phyloP scores from a whole-genome alignment of 805 yeast species.

The Blastobotrys robertii region DNA sequence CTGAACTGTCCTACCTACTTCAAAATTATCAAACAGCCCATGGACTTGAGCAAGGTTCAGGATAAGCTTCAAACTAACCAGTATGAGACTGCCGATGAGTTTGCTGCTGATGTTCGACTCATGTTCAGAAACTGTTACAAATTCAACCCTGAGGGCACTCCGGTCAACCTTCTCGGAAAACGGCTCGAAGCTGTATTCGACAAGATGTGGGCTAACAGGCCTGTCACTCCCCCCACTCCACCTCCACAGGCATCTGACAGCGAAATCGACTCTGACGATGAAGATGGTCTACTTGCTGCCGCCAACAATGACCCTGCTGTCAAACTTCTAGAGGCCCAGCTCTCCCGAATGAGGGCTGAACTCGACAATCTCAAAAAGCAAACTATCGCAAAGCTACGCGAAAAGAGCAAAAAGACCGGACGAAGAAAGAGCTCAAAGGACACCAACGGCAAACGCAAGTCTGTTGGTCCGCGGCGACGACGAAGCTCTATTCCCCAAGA shows the following conservation, averaged over 20 bases:
- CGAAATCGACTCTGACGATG: conserved; percentile 31
- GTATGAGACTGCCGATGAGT: conserved; percentile 81
- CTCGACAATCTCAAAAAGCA: conserved; percentile 69
- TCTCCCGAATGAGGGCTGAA: conserved; percentile 77
- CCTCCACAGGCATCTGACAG: conserved; percentile 34
- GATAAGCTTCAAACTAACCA: conserved; percentile 75
- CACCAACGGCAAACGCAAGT: conserved; percentile 10
- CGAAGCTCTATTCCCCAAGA: conserved; percentile 14
- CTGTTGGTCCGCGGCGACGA: conserved; percentile 7
- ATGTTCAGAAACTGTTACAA: conserved; percentile 83
- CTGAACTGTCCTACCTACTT: conserved; percentile 84
- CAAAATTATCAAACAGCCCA: conserved; percentile 81
- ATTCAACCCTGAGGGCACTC: conserved; percentile 95
- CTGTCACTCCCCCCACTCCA: conserved; percentile 56
- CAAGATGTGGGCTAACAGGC: conserved; percentile 80
- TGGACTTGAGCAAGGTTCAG: conserved; percentile 86
- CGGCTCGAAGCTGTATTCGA: conserved; percentile 78
- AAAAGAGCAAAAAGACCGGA: conserved; percentile 46
- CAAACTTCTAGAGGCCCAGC: conserved; percentile 76
- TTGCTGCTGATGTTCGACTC: conserved; percentile 71
- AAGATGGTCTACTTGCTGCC: conserved; percentile 31
- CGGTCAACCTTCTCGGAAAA: conserved; percentile 93
- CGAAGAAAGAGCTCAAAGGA: conserved; percentile 34
- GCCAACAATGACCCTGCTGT: conserved; percentile 81
- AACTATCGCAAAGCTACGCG: conserved; percentile 13